These are phyloP conservation scores for Lichtheimia corymbifera DNA, from an alignment of 371 early-diverging fungal species.

Conservation along the genomic window DNA sequence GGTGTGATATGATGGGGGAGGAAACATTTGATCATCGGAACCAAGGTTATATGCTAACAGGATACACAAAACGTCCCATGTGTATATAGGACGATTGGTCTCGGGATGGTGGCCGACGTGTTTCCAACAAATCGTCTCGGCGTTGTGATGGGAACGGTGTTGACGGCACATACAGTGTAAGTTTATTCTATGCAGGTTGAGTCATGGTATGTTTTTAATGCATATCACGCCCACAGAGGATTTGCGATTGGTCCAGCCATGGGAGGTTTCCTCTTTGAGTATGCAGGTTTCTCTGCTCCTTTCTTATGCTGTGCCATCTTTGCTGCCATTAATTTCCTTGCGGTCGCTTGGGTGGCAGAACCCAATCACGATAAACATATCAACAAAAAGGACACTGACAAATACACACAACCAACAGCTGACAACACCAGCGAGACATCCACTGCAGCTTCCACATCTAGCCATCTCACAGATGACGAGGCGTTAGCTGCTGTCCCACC, in stretches of 20 bases:
- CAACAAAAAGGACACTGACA: slow-evolving; percentile 22
- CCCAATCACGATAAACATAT: slow-evolving; percentile 26
- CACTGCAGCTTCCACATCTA: slow-evolving; percentile 12
- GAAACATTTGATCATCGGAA: no score
- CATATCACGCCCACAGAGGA: slow-evolving; percentile 31
- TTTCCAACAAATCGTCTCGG: slow-evolving; percentile 72
- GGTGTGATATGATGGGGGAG: no score
- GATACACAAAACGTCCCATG: not conserved
- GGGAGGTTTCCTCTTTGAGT: slow-evolving; percentile 75
- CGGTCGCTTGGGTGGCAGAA: slow-evolving; percentile 63
- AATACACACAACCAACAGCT: slow-evolving; percentile 1
- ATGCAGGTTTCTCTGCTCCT: slow-evolving; percentile 68
- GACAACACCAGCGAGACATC: slow-evolving; percentile 6
- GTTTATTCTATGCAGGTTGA: not conserved
- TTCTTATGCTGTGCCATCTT: slow-evolving; percentile 75
- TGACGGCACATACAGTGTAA: slow-evolving; percentile 67
- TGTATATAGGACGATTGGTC: slow-evolving; percentile 62
- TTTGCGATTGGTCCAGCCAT: slow-evolving; percentile 76
- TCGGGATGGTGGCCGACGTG: slow-evolving; percentile 80
- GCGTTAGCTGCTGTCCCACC: slow-evolving; percentile 8
- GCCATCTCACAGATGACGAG: slow-evolving; percentile 1
- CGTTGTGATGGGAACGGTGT: slow-evolving; percentile 74
- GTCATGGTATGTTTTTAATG: not conserved
- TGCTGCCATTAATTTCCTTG: slow-evolving; percentile 69
- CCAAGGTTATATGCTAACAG: no score